Evolutionary conservation across 1,284 basidiomycete genomes (phyloP).

Genomic region (Polyporus tsugae): DNA sequence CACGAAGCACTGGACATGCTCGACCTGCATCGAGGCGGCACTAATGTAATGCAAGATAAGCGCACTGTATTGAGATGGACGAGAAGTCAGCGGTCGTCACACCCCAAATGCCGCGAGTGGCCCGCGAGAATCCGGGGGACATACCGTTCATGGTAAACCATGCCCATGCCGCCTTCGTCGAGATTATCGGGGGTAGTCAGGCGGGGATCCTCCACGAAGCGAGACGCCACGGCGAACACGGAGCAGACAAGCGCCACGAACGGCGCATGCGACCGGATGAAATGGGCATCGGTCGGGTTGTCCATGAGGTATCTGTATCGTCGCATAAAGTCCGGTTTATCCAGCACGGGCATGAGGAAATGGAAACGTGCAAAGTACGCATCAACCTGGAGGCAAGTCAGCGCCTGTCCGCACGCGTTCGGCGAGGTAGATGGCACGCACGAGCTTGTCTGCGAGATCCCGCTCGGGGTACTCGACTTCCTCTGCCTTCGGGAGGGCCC

Average conservation of each 20-base stretch:
- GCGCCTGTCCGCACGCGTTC: conserved; percentile 13
- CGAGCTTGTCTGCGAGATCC: conserved; percentile 85
- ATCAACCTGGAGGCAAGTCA: conserved; percentile 65
- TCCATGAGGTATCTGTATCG: conserved; percentile 81
- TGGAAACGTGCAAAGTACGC: conserved; percentile 87
- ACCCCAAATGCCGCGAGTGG: conserved; percentile 15
- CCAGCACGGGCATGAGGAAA: conserved; percentile 84
- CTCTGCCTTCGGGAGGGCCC: conserved; percentile 82
- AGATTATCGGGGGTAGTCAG: conserved; percentile 62
- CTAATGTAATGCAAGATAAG: conserved; percentile 91
- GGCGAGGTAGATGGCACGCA: conserved; percentile 42
- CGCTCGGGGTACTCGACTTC: conserved; percentile 88
- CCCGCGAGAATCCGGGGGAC: conserved; percentile 33
- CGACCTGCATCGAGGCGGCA: conserved; percentile 79
- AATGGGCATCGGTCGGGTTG: conserved; percentile 58
- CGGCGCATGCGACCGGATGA: conserved; percentile 67
- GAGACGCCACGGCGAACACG: conserved; percentile 84
- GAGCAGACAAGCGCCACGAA: conserved; percentile 84
- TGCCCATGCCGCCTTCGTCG: conserved; percentile 84
- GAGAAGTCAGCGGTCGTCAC: conserved; percentile 30
- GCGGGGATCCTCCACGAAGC: conserved; percentile 78
- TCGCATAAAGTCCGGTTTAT: conserved; percentile 82
- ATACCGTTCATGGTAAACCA: conserved; percentile 87
- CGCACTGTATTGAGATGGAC: conserved; percentile 57
- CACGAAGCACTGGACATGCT: conserved; percentile 89